These are phyloP conservation scores for Solanum hybrid DNA, from an alignment of 305 asterid genomes.

Conservation along the genomic window DNA sequence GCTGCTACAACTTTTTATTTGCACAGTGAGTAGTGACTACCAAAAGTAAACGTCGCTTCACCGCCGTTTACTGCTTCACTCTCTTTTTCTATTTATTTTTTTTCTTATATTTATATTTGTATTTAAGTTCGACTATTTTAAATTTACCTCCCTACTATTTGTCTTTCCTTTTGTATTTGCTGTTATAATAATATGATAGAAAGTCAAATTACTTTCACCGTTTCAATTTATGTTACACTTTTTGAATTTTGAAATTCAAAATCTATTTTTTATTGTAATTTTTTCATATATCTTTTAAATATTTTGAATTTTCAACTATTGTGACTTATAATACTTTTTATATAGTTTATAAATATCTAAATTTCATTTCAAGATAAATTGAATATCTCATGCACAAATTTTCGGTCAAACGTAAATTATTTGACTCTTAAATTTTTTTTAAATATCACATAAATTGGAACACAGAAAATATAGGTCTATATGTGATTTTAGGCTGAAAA, in stretches of 20 bases:
- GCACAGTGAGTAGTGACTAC: not conserved
- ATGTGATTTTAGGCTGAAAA: not conserved
- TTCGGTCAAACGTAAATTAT: fast-evolving
- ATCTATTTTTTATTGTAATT: no score
- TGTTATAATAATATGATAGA: not conserved
- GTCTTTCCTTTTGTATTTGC: not conserved
- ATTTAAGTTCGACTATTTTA: not conserved
- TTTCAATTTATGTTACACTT: no score
- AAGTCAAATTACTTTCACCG: not conserved
- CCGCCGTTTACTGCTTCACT: not conserved
- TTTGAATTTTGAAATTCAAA: no score
- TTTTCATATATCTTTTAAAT: no score
- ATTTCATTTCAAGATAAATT: no score
- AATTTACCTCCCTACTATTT: not conserved
- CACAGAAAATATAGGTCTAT: not conserved
- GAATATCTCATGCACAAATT: no score
- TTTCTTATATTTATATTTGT: no score
- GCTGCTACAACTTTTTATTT: slow-evolving; percentile 1
- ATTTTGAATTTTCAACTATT: no score
- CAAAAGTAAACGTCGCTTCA: not conserved
- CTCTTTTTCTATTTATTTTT: no score
- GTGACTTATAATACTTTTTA: no score
- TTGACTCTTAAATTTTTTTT: no score
- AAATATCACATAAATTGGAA: not conserved
- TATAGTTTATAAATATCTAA: no score